These are phyloP conservation scores for Penstemon barbatus DNA, from an alignment of 257 asterid genomes.

Conservation along the genomic window DNA sequence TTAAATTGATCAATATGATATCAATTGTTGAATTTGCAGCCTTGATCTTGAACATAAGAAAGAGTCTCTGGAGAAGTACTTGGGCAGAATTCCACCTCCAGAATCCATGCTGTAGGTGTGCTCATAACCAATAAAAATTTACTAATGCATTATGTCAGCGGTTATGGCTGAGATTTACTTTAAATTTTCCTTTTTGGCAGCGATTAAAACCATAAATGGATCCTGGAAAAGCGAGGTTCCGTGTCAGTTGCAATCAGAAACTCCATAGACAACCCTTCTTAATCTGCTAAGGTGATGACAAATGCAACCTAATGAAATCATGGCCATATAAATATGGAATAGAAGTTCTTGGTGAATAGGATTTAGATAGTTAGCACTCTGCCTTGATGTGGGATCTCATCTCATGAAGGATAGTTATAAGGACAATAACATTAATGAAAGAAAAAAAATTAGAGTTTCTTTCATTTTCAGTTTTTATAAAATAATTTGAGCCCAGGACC, in stretches of 20 bases:
- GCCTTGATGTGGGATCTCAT: neutral
- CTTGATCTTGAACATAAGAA: slow-evolving; percentile 92
- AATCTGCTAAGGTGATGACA: slow-evolving; percentile 20
- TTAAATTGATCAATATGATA: slow-evolving; percentile 9
- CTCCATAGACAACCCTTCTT: slow-evolving; percentile 22
- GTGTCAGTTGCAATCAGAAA: slow-evolving; percentile 21
- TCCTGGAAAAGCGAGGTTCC: slow-evolving; percentile 17
- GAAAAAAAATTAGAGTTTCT: too few species aligned
- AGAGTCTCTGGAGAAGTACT: slow-evolving; percentile 86
- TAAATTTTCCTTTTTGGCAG: slow-evolving; percentile 22
- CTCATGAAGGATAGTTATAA: too few species aligned
- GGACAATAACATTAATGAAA: too few species aligned
- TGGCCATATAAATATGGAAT: neutral
- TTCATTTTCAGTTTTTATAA: too few species aligned
- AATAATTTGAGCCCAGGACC: too few species aligned
- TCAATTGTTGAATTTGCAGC: slow-evolving; percentile 52
- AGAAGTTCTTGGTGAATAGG: neutral
- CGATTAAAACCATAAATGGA: slow-evolving; percentile 11
- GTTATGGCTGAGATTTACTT: slow-evolving; percentile 15
- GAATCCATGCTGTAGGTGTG: slow-evolving; percentile 53
- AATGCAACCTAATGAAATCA: slow-evolving; percentile 2
- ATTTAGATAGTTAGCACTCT: neutral
- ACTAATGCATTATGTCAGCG: neutral
- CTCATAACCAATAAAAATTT: slow-evolving; percentile 21
- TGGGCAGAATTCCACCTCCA: slow-evolving; percentile 59